Evolutionary conservation across 371 early-diverging fungal genomes (phyloP), one percentile per base, ranked within the genome.

Genomic region (Zancudomyces culisetae): DNA sequence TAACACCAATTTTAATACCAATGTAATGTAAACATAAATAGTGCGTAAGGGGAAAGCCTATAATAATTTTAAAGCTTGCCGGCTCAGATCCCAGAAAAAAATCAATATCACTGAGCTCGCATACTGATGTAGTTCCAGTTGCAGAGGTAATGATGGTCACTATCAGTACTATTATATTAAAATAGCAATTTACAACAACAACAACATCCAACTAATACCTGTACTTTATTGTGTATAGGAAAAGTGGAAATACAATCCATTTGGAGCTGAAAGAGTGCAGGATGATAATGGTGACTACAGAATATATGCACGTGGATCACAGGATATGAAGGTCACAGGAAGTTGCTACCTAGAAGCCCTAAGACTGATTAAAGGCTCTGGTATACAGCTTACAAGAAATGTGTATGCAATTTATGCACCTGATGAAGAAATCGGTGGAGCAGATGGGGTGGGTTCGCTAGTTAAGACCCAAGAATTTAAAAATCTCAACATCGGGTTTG

Each of bases 61-160:
- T 81, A 6, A 74, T 79, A 28, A 68, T 87, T 41, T 56, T 85
- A 59, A 81, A 78, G 21, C 74, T 74, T 70, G 53, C 53, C 13
- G 84, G 83, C 12, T 54, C 55, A 1, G 65, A 76, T 30, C 75
- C 81, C 15, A 41, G 41, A 8, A 54, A 71, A 51, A 71, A 75
- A 39, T 56, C 77, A 39, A 55, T 87, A 39, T 52, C 82, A 35
- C 76, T 85, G 54, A 85, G 83, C 75, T 78, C 78, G 45, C 87
- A 87, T 65, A 78, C 77, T 12, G 87, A 87, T 58, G 88, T 87
- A 0, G 88, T 87, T 21, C 87, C 88, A 4, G 87, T 86, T 54
- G 79, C 76, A 49, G 42, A 47, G 47, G 47, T 47, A 47, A n/a
- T n/a, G n/a, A n/a, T n/a, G n/a, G n/a, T n/a, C n/a, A n/a, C n/a